phyloP scores from a whole-genome alignment of 768 basidiomycete species.

The Holtermanniella nyarrowii region DNA sequence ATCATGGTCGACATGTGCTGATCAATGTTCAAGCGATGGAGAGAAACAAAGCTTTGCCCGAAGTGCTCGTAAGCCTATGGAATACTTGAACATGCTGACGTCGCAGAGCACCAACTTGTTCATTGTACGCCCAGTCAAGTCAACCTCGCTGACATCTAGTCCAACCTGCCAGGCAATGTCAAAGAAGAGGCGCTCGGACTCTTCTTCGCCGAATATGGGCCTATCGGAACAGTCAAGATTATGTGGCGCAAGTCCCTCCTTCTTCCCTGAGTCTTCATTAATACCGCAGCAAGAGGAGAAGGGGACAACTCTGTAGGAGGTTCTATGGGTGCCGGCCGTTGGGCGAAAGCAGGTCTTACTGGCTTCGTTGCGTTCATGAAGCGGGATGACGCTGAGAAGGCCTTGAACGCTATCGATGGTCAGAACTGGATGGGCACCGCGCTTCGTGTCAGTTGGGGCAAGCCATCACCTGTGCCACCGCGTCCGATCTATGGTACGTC shows the following conservation, averaged over 20 bases:
- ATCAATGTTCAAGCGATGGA: constrained; percentile 7
- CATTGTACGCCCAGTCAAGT: constrained; percentile 47
- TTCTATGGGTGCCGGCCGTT: constrained; percentile 63
- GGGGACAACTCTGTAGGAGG: constrained; percentile 59
- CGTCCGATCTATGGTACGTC: constrained; percentile 60
- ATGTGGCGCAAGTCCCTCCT: constrained; percentile 65
- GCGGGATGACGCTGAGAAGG: constrained; percentile 77
- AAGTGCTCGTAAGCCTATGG: background rate
- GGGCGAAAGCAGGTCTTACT: constrained; percentile 66
- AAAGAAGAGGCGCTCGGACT: constrained; percentile 75
- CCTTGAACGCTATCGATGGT: constrained; percentile 81
- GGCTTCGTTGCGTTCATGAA: constrained; percentile 98
- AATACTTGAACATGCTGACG: constrained; percentile 1
- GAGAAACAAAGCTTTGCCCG: too few relatives aligned
- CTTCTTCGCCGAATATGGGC: constrained; percentile 83
- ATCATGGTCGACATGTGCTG: constrained; percentile 7
- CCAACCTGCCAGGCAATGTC: constrained; percentile 77
- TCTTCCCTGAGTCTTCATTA: background rate
- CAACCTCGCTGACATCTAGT: constrained; percentile 7
- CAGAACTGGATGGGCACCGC: constrained; percentile 87
- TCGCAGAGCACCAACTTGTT: constrained; percentile 88
- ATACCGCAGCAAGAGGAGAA: constrained; percentile 49
- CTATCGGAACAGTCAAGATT: constrained; percentile 65
- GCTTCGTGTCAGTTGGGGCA: constrained; percentile 90
- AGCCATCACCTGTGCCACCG: constrained; percentile 76